Percentiles rank a stretch among this genome's conserved stretches.
phyloP scores from a whole-genome alignment of 371 early-diverging fungal genomes.

The Sporodiniella umbellata region DNA sequence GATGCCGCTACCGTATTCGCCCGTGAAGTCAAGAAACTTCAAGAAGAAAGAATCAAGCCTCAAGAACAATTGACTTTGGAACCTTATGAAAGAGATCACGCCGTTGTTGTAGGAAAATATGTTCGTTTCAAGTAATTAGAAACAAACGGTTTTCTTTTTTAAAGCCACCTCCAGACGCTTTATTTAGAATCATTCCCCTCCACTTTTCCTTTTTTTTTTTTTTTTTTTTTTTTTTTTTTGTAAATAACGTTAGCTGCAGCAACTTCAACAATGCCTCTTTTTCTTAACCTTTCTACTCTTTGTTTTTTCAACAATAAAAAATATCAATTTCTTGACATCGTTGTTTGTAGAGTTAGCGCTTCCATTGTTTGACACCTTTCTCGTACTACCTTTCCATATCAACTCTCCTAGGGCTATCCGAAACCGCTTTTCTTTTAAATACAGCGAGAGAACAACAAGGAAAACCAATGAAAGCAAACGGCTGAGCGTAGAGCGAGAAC shows the following conservation, averaged over 20 bases:
- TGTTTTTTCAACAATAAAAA: not conserved
- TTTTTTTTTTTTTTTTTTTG: slow-evolving; percentile 4
- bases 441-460: too few species aligned
- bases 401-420: too few species aligned
- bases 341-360: too few species aligned
- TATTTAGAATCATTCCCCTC: not conserved
- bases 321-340: too few species aligned
- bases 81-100: slow-evolving; percentile 99
- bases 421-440: too few species aligned
- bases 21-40: slow-evolving; percentile 98
- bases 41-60: slow-evolving; percentile 98
- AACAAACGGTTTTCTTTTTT: too few species aligned
- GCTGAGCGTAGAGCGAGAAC: too few species aligned
- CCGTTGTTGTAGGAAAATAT: slow-evolving; percentile 96
- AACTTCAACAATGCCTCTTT: slow-evolving; percentile 7
- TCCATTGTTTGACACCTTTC: too few species aligned
- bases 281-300: too few species aligned
- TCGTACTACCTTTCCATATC: too few species aligned
- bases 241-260: slow-evolving; percentile 13
- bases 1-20: slow-evolving; percentile 98
- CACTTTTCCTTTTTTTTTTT: too few species aligned
- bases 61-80: slow-evolving; percentile 99
- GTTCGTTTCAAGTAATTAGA: slow-evolving; percentile 55
- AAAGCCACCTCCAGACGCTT: not conserved
- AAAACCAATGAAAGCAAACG: too few species aligned